Conservation (phyloP, 352 stramenopile genomes). For the Pelagophyceae sp. region DNA sequence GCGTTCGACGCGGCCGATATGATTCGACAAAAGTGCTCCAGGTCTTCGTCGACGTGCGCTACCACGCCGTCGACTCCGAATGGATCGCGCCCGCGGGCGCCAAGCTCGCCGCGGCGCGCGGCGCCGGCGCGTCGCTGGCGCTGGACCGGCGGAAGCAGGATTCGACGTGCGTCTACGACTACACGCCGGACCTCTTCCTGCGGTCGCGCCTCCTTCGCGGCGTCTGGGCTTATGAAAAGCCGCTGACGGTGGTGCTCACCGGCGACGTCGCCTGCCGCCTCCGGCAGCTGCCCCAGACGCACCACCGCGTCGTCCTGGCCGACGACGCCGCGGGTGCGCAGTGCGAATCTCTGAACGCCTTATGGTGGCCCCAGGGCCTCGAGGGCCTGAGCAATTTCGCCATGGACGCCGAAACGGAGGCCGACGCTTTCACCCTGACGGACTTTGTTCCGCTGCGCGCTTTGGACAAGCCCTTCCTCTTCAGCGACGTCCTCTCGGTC, state of each 20-base stretch:
- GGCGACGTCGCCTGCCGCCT: constrained; percentile 14
- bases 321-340: neutral
- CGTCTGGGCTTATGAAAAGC: neutral
- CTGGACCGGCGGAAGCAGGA: neutral
- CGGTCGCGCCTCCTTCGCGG: neutral
- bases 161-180: neutral
- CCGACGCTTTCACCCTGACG: neutral
- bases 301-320: neutral
- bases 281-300: neutral
- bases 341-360: neutral
- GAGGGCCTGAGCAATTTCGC: neutral
- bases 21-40: no score
- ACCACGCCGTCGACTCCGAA: neutral
- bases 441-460: neutral
- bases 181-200: neutral
- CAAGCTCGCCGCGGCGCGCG: neutral
- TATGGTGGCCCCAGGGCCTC: constrained; percentile 11
- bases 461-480: neutral
- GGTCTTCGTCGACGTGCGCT: neutral
- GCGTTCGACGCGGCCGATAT: neutral
- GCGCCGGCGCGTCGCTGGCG: neutral
- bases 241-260: neutral
- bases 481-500: neutral
- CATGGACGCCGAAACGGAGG: neutral
- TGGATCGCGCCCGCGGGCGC: neutral